Evolutionary conservation across 306 rosid genomes (phyloP).

Genomic region (Spatholobus suberectus): DNA sequence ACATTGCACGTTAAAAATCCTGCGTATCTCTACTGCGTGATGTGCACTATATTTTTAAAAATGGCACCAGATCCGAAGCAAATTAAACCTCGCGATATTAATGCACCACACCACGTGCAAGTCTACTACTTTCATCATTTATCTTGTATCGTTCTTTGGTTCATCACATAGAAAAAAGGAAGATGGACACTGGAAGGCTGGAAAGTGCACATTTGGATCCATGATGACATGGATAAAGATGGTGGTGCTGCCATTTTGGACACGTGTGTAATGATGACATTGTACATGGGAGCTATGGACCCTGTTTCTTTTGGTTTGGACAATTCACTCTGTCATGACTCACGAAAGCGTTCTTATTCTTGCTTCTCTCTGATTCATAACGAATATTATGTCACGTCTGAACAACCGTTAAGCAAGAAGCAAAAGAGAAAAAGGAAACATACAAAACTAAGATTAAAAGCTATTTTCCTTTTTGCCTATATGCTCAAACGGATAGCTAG

Average conservation of each 20-base stretch:
- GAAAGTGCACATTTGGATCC: constrained; percentile 51
- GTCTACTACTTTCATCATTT: constrained; percentile 48
- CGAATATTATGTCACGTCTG: constrained; percentile 54
- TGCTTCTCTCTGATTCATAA: constrained; percentile 5
- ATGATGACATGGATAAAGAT: constrained; percentile 49
- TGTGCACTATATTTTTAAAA: constrained; percentile 26
- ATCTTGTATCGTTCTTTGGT: constrained; percentile 14
- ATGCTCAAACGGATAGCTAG: constrained; percentile 21
- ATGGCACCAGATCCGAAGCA: constrained; percentile 84
- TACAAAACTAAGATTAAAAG: constrained; percentile 30
- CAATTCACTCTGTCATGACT: constrained; percentile 44
- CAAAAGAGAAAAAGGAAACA: constrained; percentile 5
- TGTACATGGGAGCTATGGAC: constrained; percentile 47
- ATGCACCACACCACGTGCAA: constrained; percentile 63
- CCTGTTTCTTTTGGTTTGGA: constrained; percentile 45
- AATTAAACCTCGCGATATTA: constrained; percentile 39
- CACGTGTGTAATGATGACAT: constrained; percentile 66
- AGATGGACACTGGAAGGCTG: constrained; percentile 34
- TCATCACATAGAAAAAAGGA: constrained; percentile 16
- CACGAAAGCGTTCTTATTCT: constrained; percentile 26
- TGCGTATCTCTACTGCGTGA: constrained; percentile 24
- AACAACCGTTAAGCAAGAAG: constrained; percentile 36
- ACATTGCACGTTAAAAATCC: constrained; percentile 1
- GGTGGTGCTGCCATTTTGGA: constrained; percentile 42
- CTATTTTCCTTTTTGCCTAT: constrained; percentile 33